Percentiles rank a stretch among this genome's conserved stretches.
These are phyloP conservation scores for Fusarium lyarnte DNA, from an alignment of 2,329 filamentous ascomycete genomes.

Conservation along the genomic window DNA sequence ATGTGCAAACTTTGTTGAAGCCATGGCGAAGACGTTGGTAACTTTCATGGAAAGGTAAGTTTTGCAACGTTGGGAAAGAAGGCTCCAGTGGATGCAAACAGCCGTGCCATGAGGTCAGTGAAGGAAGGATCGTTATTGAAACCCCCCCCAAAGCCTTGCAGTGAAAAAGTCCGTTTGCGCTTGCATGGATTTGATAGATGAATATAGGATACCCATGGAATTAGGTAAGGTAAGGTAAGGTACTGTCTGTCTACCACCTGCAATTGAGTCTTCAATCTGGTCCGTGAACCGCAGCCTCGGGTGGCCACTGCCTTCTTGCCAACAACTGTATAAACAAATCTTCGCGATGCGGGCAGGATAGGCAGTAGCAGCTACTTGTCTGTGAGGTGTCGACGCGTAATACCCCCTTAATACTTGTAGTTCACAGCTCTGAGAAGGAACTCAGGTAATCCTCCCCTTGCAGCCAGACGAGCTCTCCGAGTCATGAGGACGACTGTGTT, in stretches of 20 bases:
- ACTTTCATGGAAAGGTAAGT: not conserved
- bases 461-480: conserved; percentile 11
- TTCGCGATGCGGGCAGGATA: not conserved
- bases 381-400: not conserved
- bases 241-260: not conserved
- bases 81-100: not conserved
- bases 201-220: conserved; percentile 19
- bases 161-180: conserved; percentile 17
- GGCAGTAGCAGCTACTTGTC: not conserved
- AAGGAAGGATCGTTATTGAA: conserved; percentile 1
- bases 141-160: not conserved
- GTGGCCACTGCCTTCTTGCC: conserved; percentile 25
- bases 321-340: not conserved
- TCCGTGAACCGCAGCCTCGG: conserved; percentile 26
- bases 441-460: conserved; percentile 13
- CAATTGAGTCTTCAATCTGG: conserved; percentile 18
- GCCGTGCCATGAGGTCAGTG: not conserved
- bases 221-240: not conserved
- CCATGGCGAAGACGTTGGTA: conserved; percentile 12
- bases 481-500: conserved; percentile 26
- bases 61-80: not conserved
- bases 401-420: conserved; percentile 6
- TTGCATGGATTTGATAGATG: conserved; percentile 15
- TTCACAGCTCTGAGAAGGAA: conserved; percentile 2
- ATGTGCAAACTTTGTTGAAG: conserved; percentile 25